A percentile compares a stretch with the other conserved stretches of the same genome.
Conservation (phyloP, 805 yeast genomes). For the Metschnikowia colocasiae region DNA sequence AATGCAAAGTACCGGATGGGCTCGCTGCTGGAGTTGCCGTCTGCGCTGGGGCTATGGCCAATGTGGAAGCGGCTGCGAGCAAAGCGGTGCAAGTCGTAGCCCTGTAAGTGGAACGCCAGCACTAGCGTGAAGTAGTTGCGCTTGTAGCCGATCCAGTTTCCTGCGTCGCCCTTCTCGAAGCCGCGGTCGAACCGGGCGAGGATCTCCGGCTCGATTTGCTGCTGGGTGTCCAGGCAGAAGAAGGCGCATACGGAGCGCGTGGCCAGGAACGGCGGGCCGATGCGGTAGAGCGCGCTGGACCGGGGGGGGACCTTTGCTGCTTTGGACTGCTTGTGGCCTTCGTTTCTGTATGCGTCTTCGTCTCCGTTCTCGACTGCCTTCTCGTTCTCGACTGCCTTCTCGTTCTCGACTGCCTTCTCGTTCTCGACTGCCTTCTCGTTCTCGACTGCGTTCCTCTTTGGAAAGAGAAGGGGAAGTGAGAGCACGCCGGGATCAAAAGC, state of each 20-base stretch:
- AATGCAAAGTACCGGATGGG: slow-evolving; percentile 22
- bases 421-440: too few species aligned
- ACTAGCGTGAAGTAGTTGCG: slow-evolving; percentile 65
- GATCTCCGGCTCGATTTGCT: slow-evolving; percentile 5
- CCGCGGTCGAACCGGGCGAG: slow-evolving; percentile 25
- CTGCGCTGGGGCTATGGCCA: too few species aligned
- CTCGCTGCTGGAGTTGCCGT: too few species aligned
- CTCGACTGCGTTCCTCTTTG: too few species aligned
- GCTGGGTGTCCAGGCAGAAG: background rate
- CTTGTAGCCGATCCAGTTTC: slow-evolving; percentile 63
- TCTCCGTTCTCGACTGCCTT: too few species aligned
- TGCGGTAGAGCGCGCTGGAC: slow-evolving; percentile 55
- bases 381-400: too few species aligned
- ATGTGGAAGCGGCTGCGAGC: slow-evolving; percentile 27
- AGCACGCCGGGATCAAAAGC: too few species aligned
- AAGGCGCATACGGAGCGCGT: slow-evolving; percentile 4
- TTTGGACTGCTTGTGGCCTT: too few species aligned
- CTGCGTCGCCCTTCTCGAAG: slow-evolving; percentile 17
- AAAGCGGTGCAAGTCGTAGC: slow-evolving; percentile 17
- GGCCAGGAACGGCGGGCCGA: slow-evolving; percentile 49
- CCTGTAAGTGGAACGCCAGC: slow-evolving; percentile 42
- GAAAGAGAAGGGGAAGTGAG: too few species aligned
- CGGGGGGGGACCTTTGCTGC: slow-evolving; percentile 60
- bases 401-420: too few species aligned
- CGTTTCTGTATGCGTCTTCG: too few species aligned